These are phyloP conservation scores for Ascobolus immersus DNA, from an alignment of 495 filamentous ascomycete genomes.

Conservation along the genomic window DNA sequence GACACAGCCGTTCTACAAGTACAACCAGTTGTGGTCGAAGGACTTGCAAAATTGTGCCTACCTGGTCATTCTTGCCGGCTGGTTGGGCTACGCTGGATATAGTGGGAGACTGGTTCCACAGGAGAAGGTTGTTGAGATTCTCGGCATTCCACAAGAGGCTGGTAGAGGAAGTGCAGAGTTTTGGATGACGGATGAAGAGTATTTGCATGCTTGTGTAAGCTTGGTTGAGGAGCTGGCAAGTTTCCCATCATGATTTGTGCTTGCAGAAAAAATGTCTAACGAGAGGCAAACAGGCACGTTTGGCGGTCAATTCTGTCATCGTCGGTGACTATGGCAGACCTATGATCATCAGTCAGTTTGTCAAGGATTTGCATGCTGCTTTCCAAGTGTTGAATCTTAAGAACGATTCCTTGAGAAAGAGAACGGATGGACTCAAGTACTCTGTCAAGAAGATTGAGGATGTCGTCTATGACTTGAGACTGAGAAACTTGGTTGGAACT, in stretches of 20 bases:
- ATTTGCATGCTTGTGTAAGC: conserved; percentile 59
- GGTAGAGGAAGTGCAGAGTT: conserved; percentile 51
- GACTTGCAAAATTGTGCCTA: conserved; percentile 60
- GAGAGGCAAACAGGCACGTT: conserved; percentile 29
- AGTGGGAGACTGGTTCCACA: background rate
- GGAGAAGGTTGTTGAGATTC: conserved; percentile 22
- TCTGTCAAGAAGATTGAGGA: conserved; percentile 94
- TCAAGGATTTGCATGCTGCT: conserved; percentile 83
- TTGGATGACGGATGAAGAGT: conserved; percentile 91
- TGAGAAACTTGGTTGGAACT: conserved; percentile 71
- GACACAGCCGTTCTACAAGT: conserved; percentile 83
- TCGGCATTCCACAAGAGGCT: conserved; percentile 13
- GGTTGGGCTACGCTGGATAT: conserved; percentile 28
- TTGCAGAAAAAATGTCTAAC: background rate
- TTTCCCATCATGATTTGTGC: background rate
- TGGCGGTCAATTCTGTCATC: conserved; percentile 91
- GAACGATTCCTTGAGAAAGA: conserved; percentile 70
- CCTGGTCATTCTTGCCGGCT: conserved; percentile 46
- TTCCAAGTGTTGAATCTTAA: conserved; percentile 95
- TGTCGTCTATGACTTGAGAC: conserved; percentile 78
- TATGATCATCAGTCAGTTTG: conserved; percentile 62
- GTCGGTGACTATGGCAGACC: conserved; percentile 68
- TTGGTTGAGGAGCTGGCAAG: conserved; percentile 69
- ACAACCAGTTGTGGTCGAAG: conserved; percentile 63
- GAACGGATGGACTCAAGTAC: conserved; percentile 87